phyloP scores from a whole-genome alignment of 2,329 filamentous ascomycete species.

The Venturiaceae sp. region DNA sequence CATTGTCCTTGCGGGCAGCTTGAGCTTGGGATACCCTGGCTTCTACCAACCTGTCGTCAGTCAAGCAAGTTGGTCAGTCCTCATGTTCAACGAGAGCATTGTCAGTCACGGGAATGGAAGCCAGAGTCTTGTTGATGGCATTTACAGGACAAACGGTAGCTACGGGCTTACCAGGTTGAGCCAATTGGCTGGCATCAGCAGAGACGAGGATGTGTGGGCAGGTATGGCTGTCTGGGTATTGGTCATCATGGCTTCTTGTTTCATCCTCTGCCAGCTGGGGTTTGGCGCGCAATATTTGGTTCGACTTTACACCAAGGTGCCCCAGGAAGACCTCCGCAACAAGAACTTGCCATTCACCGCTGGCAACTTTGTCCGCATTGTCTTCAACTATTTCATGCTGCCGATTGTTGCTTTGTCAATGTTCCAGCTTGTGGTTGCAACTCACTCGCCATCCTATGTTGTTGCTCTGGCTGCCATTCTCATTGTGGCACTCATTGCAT shows the following conservation, averaged over 20 bases:
- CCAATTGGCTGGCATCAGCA: conserved; percentile 72
- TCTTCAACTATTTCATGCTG: conserved; percentile 87
- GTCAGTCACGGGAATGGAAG: conserved; percentile 58
- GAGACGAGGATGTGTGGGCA: conserved; percentile 76
- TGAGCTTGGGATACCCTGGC: conserved; percentile 83
- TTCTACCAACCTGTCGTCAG: conserved; percentile 90
- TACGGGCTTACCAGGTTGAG: conserved; percentile 74
- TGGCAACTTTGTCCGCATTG: conserved; percentile 57
- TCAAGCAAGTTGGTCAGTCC: conserved; percentile 74
- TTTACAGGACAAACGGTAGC: conserved; percentile 71
- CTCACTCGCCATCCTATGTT: conserved; percentile 56
- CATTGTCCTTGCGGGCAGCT: conserved; percentile 72
- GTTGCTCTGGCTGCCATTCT: conserved; percentile 68
- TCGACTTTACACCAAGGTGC: conserved; percentile 58
- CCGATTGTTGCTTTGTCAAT: conserved; percentile 80
- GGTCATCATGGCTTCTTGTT: conserved; percentile 59
- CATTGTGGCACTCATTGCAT: conserved; percentile 60
- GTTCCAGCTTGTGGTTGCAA: conserved; percentile 78
- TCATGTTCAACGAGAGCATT: conserved; percentile 91
- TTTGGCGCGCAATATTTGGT: conserved; percentile 71
- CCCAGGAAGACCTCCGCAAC: conserved; percentile 77
- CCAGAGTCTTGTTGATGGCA: conserved; percentile 64
- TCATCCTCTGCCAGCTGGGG: conserved; percentile 63
- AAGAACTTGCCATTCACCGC: conserved; percentile 80
- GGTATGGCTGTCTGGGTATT: conserved; percentile 89